Conservation (phyloP, 345 rosid genomes). For the Salix koriyanagi region DNA sequence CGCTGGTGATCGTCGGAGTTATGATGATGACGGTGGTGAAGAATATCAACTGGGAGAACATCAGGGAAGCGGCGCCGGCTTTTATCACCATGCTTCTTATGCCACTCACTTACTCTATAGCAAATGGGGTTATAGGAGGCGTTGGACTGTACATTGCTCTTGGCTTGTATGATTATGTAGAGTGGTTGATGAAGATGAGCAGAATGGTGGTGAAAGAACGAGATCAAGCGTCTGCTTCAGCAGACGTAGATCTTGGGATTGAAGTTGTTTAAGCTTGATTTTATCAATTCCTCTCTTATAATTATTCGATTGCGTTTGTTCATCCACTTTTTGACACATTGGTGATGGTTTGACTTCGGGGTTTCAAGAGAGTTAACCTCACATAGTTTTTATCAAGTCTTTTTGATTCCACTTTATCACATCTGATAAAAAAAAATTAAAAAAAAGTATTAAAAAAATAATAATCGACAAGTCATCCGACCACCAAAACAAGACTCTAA, state of each 20-base stretch:
- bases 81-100: slow-evolving; percentile 75
- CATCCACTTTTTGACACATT: neutral
- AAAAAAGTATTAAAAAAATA: too few species aligned
- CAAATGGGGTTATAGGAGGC: slow-evolving; percentile 85
- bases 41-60: slow-evolving; percentile 64
- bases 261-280: slow-evolving; percentile 26
- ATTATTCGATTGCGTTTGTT: neutral
- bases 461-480: too few species aligned
- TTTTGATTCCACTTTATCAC: too few species aligned
- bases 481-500: too few species aligned
- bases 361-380: neutral
- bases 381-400: too few species aligned
- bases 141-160: slow-evolving; percentile 62
- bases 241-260: slow-evolving; percentile 20
- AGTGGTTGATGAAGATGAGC: slow-evolving; percentile 33
- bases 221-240: slow-evolving; percentile 61
- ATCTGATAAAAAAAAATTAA: too few species aligned
- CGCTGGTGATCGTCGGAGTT: slow-evolving; percentile 75
- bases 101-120: slow-evolving; percentile 82
- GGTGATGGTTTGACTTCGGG: neutral
- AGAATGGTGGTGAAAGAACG: slow-evolving; percentile 49
- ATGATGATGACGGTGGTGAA: slow-evolving; percentile 85
- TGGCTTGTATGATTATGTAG: slow-evolving; percentile 42
- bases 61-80: slow-evolving; percentile 72
- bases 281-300: neutral